Evolutionary conservation across 495 filamentous ascomycete genomes (phyloP).

Genomic region (Aspergillus homomorphus): DNA sequence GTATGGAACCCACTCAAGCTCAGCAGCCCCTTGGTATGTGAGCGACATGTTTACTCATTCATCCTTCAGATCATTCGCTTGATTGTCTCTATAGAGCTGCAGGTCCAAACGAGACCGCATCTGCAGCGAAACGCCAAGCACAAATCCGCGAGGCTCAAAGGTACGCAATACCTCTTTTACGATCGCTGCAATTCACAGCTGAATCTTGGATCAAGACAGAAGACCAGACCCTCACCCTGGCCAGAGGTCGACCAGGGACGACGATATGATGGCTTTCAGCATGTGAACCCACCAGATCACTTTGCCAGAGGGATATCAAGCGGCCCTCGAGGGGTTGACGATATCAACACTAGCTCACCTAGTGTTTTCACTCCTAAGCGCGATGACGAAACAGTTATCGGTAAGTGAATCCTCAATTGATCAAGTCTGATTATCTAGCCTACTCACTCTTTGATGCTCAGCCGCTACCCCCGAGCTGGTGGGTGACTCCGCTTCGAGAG

Average conservation of each 20-base stretch:
- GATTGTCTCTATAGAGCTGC: conserved; percentile 21
- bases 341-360: conserved; percentile 5
- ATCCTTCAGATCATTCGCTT: conserved; percentile 20
- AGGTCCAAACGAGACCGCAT: conserved; percentile 5
- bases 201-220: conserved; percentile 4
- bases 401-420: background rate
- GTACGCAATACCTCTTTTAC: background rate
- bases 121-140: conserved; percentile 7
- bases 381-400: background rate
- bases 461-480: conserved; percentile 15
- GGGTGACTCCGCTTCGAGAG: conserved; percentile 21
- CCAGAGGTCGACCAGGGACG: conserved; percentile 10
- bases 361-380: conserved; percentile 1
- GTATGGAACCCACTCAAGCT: conserved; percentile 11
- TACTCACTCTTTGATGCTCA: background rate
- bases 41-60: background rate
- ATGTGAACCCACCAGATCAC: background rate
- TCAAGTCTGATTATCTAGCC: background rate
- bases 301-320: background rate
- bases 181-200: background rate
- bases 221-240: conserved; percentile 23
- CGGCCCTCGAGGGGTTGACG: background rate
- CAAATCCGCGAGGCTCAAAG: conserved; percentile 15
- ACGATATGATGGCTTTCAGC: background rate
- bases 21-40: background rate